These are phyloP conservation scores for Pilatotrama ljubarskyi DNA, from an alignment of 768 basidiomycete genomes.

Conservation along the genomic window DNA sequence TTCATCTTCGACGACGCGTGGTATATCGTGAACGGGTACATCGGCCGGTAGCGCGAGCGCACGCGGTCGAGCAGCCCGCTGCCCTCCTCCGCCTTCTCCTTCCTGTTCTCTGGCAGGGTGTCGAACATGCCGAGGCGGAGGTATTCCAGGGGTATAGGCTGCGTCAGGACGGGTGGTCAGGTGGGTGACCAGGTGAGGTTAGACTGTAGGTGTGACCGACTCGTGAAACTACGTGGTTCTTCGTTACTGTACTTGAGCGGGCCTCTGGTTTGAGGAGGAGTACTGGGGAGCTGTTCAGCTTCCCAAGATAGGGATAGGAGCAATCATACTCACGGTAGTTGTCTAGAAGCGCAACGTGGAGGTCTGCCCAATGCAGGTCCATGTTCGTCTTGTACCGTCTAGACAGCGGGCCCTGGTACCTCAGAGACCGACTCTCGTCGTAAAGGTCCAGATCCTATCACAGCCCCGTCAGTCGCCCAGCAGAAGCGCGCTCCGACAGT, in stretches of 20 bases:
- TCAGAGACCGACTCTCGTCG: constrained; percentile 70
- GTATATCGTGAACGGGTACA: constrained; percentile 79
- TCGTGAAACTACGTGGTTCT: constrained; percentile 61
- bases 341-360: constrained; percentile 68
- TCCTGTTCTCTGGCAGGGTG: constrained; percentile 58
- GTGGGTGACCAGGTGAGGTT: background rate
- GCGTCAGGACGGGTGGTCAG: background rate
- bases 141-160: constrained; percentile 83
- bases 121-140: constrained; percentile 71
- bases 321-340: constrained; percentile 62
- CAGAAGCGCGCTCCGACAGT: background rate
- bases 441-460: constrained; percentile 80
- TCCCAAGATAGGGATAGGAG: background rate
- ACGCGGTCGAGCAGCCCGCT: constrained; percentile 52
- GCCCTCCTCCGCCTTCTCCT: constrained; percentile 60
- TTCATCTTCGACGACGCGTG: constrained; percentile 58
- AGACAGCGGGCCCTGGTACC: constrained; percentile 64
- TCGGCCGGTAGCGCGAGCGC: constrained; percentile 49
- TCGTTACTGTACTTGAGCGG: constrained; percentile 45
- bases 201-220: constrained; percentile 42
- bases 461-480: background rate
- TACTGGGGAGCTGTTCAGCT: too few species aligned
- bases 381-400: constrained; percentile 64
- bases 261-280: constrained; percentile 64
- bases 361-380: constrained; percentile 59